Evolutionary conservation across 306 rosid species (phyloP), one percentile per base, ranked within the genome.

Genomic region (Coriaria nepalensis): DNA sequence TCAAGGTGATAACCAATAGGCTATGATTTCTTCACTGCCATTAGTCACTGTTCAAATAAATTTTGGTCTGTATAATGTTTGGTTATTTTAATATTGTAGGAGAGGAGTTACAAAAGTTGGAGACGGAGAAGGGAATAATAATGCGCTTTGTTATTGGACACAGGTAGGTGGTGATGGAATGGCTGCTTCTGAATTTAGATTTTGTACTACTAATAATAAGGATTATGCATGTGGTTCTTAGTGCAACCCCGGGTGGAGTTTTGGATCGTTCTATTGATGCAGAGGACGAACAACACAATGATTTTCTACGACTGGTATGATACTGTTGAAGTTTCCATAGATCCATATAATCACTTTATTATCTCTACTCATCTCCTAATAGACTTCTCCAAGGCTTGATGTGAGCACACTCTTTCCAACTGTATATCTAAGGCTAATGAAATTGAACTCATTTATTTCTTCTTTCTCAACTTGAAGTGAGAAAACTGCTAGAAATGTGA

Each of bases 261-360:
- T 56, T 73, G 60, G 83, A 77, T 51, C 79, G 77, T 33, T 79
- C 79, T 32, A 62, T 77, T 45, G 83, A 77, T 34, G 79, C 79
- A 6, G 83, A 77, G 59, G 72, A 69, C 2, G 71, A 56, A 45
- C 70, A 68, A 45, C 69, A 69, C 39, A 69, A 63, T 47, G 83
- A 77, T 52, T 72, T 77, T 55, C 57, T 77, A 35, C 67, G 77
- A 56, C 69, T 77, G 71, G 83, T 77, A 73, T 57, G 65, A 52
- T 37, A 45, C 42, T 14, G 10, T 37, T 50, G 33, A 14, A 13
- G 6, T 53, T 44, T 33, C 43, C 12, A 35, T 20, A 3, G 29
- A 20, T 20, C 3, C 29, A 20, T 20, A 20, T 1, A 20, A 20
- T 20, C 29, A 20, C 29, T 20, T 37, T 51, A 33, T 53, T 34